phyloP scores from a whole-genome alignment of 1,284 basidiomycete species.

The Mycena sp. region DNA sequence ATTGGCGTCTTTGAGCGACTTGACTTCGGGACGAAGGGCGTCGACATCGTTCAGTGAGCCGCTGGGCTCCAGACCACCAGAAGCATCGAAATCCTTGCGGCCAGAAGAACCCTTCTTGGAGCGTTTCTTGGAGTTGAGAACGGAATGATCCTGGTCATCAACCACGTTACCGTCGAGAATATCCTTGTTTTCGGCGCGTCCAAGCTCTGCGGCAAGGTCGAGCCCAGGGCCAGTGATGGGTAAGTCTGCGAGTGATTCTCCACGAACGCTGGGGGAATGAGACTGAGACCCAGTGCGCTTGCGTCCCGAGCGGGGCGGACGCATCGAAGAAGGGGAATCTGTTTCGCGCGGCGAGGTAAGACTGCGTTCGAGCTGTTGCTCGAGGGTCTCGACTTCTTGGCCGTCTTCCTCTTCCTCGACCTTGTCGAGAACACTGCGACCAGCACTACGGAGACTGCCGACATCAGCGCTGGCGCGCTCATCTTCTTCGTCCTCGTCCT shows the following conservation, averaged over 20 bases:
- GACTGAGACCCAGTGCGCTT: constrained; percentile 64
- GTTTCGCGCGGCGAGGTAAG: constrained; percentile 49
- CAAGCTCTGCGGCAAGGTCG: constrained; percentile 91
- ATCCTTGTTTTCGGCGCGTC: constrained; percentile 87
- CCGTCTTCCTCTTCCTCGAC: constrained; percentile 65
- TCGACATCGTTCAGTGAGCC: constrained; percentile 68
- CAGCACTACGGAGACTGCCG: constrained; percentile 68
- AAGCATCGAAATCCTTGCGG: constrained; percentile 50
- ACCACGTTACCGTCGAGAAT: constrained; percentile 65
- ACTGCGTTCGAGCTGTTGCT: constrained; percentile 50
- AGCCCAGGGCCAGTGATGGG: constrained; percentile 89
- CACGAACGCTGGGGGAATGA: constrained; percentile 59
- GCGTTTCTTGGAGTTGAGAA: constrained; percentile 56
- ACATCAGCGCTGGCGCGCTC: constrained; percentile 56
- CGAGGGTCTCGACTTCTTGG: constrained; percentile 53
- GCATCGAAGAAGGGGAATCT: constrained; percentile 53
- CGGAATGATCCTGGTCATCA: constrained; percentile 62
- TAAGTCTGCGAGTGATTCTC: constrained; percentile 82
- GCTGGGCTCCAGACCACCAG: constrained; percentile 55
- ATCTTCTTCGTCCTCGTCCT: constrained; percentile 59
- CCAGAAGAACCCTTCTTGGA: constrained; percentile 62
- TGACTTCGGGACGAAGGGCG: constrained; percentile 83
- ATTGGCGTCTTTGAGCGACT: constrained; percentile 93
- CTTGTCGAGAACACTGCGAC: constrained; percentile 63
- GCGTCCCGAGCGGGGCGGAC: constrained; percentile 59